Evolutionary conservation across 1,284 basidiomycete species (phyloP), one percentile per base, ranked within the genome.

Genomic region (Mycosarcoma maydis): DNA sequence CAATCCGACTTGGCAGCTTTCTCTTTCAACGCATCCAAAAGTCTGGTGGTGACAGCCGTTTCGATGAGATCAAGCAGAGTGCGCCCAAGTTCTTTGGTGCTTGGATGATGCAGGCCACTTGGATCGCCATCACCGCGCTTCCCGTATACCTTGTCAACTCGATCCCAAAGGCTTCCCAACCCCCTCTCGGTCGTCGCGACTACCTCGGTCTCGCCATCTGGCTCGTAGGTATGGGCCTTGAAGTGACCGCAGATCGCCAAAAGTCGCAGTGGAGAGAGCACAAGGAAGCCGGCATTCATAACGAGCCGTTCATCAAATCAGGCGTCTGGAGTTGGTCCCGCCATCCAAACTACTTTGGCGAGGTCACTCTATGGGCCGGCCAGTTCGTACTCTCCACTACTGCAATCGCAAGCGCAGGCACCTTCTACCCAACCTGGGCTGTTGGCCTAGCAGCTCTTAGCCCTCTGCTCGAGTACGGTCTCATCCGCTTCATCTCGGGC

Each of bases 291-390:
- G 89, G 89, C 74, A 83, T 88, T 68, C 90, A 92, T 76, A 86
- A 89, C 39, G 89, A 92, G 73, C 85, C 87, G 73, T 92, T 92
- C 77, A 89, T 92, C 71, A 86, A 85, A 5, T 84, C 83, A 26
- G 90, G 91, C 0, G 82, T 91, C 10, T 92, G 90, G 90, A 83
- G 85, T 34, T 82, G 88, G 57, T 89, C 87, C 62, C 83, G 91
- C 30, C 90, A 92, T 74, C 90, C 90, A 30, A 92, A 91, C 83
- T 91, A 92, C 80, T 86, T 90, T 30, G 90, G 89, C 22, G 90
- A 92, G 83, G 85, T 91, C 11, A 87, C 88, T 3, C 84, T 92
- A 17, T 90, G 90, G 87, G 85, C 86, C 3, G 89, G 88, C 10
- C 88, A 91, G 24, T 90, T 87, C 84, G 83, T 87, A 6, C 82